phyloP scores from a whole-genome alignment of 176 grass and related monocot species.

The Oryza officinalis region DNA sequence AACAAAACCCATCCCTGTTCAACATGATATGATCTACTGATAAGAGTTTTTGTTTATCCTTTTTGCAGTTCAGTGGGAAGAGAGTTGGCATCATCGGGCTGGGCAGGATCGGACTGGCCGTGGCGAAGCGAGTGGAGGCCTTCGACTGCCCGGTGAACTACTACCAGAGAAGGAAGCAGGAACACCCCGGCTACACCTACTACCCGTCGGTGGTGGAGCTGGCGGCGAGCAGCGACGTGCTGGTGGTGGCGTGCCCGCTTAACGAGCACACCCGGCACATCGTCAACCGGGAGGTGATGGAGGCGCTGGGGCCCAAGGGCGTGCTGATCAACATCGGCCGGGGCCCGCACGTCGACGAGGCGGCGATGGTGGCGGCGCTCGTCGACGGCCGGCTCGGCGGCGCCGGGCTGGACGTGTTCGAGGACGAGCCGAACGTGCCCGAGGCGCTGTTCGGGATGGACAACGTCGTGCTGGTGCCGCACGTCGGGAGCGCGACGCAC shows the following conservation, averaged over 20 bases:
- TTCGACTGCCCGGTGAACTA: constrained; percentile 82
- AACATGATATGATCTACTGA: background rate
- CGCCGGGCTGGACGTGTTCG: constrained; percentile 85
- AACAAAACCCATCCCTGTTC: background rate
- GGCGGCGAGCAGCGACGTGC: constrained; percentile 70
- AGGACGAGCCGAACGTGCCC: constrained; percentile 68
- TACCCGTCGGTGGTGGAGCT: constrained; percentile 51
- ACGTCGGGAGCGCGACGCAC: constrained; percentile 65
- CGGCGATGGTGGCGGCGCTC: constrained; percentile 67
- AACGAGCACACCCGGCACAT: constrained; percentile 73
- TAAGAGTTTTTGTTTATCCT: background rate
- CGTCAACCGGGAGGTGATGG: constrained; percentile 78
- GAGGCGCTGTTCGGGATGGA: constrained; percentile 66
- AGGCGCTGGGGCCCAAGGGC: constrained; percentile 67
- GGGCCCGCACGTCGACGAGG: constrained; percentile 80
- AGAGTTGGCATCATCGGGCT: constrained; percentile 89
- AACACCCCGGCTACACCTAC: constrained; percentile 62
- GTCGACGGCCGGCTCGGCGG: constrained; percentile 67
- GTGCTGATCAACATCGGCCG: constrained; percentile 85
- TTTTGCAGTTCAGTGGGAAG: constrained; percentile 89
- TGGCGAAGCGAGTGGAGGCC: constrained; percentile 68
- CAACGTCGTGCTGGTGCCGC: constrained; percentile 80
- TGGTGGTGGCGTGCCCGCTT: constrained; percentile 73
- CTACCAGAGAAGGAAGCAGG: constrained; percentile 63
- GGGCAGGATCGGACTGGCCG: constrained; percentile 69